Base-by-base conservation (phyloP, 2,329 filamentous ascomycete genomes). In the Fusarium sp. region DNA sequence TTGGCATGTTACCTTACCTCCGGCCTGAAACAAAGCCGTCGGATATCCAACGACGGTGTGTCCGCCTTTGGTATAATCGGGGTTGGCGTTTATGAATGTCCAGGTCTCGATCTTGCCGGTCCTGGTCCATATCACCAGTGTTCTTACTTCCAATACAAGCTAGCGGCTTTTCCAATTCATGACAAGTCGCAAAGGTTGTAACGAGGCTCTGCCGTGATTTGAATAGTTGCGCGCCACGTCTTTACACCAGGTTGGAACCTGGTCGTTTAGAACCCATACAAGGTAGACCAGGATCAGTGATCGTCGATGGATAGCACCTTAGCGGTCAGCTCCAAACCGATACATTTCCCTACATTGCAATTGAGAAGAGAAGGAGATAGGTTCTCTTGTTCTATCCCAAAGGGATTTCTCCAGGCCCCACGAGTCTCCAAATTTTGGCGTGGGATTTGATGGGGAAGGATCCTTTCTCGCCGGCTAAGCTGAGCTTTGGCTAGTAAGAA, bases 11-110 rank as follows among this genome's bases (percentile, higher is more conserved):
- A 58, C 60, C 56, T 20, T 35, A 40, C 30, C 58, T 60, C 47
- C 61, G 69, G 57, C 70, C 69, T 74, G 71, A 74, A 74, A 74
- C 71, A 44, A 70, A 61, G 26, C 53, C 55, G 59, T 72, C 60
- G 65, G 70, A 68, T 63, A 67, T 65, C 56, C 58, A 62, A 50
- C 52, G 56, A 58, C 32, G 50, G 24, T 39, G 28, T 55, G 53
- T 52, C 65, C 62, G 62, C 54, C 51, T 55, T 45, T 53, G 46
- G 39, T 33, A 59, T n/a, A 58, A 67, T 67, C 48, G 43, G 63
- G 63, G 40, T 53, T 67, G 63, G 58, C 33, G 52, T 40, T 55
- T 41, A 46, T 51, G 17, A 35, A 43, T 20, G 45, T 41, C 52
- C 41, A 64, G 56, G 55, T 20, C 61, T 70, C 48, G 41, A 52